Percentiles rank a stretch among this genome's conserved stretches.
Conservation (phyloP, 495 filamentous ascomycete species). For the Gamarada debralockiae region DNA sequence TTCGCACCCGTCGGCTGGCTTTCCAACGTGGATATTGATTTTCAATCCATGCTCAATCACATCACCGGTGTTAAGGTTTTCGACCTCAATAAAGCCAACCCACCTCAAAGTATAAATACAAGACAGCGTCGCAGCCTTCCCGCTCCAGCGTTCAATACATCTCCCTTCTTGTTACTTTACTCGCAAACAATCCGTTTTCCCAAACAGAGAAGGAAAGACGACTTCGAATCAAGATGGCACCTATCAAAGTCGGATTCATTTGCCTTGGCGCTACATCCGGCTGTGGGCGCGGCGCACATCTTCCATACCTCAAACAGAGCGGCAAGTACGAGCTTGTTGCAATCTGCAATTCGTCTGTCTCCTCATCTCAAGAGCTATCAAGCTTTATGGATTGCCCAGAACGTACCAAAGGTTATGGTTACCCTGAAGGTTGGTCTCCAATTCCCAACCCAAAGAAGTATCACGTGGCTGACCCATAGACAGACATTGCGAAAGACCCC, state of each 20-base stretch:
- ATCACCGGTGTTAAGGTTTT: too few species aligned
- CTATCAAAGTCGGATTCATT: constrained; percentile 53
- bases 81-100: too few species aligned
- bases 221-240: constrained; percentile 32
- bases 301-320: constrained; percentile 45
- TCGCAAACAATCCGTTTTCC: background rate
- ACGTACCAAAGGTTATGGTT: constrained; percentile 45
- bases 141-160: background rate
- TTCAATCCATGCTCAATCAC: too few species aligned
- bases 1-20: too few species aligned
- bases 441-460: background rate
- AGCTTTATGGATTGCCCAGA: constrained; percentile 37
- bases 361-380: constrained; percentile 46
- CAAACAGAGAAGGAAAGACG: background rate
- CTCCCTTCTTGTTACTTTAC: background rate
- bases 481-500: constrained; percentile 34
- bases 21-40: too few species aligned
- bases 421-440: constrained; percentile 38
- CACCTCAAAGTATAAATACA: too few species aligned
- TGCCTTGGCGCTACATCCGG: constrained; percentile 46
- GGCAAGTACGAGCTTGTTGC: constrained; percentile 52
- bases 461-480: background rate
- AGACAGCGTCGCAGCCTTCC: too few species aligned
- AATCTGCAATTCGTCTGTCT: constrained; percentile 51
- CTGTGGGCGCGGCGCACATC: constrained; percentile 54